Percentiles rank a stretch among this genome's conserved stretches.
Conservation (phyloP, 495 filamentous ascomycete genomes). For the Rhizodiscina lignyota region DNA sequence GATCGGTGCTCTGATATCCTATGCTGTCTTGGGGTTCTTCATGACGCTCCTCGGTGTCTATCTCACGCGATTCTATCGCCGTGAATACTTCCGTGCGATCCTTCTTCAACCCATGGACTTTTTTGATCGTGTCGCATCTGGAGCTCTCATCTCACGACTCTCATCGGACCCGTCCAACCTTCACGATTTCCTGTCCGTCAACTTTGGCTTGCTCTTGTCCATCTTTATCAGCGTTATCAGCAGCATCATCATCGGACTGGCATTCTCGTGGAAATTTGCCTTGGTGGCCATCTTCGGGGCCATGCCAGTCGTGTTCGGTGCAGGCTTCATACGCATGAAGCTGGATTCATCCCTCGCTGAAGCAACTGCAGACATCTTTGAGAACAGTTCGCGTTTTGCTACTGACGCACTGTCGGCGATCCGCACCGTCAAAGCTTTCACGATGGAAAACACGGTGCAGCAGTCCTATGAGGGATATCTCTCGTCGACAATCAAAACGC, state of each 20-base stretch:
- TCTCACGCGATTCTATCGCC: slow-evolving; percentile 24
- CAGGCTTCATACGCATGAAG: slow-evolving; percentile 24
- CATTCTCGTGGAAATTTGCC: slow-evolving; percentile 18
- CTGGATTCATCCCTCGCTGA: slow-evolving; percentile 23
- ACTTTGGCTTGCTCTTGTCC: slow-evolving; percentile 17
- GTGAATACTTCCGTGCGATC: slow-evolving; percentile 40
- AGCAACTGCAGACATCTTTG: slow-evolving; percentile 13
- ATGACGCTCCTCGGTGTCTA: slow-evolving; percentile 15
- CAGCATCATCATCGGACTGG: slow-evolving; percentile 14
- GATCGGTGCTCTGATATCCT: slow-evolving; percentile 27
- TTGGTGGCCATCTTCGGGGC: slow-evolving; percentile 18
- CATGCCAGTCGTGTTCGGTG: slow-evolving; percentile 13
- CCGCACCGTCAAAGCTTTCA: slow-evolving; percentile 35
- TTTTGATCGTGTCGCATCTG: slow-evolving; percentile 44
- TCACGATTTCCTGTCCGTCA: slow-evolving; percentile 16
- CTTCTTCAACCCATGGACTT: slow-evolving; percentile 42
- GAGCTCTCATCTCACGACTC: slow-evolving; percentile 41
- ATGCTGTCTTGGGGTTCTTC: slow-evolving; percentile 14
- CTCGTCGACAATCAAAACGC: no score
- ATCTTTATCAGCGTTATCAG: slow-evolving; percentile 17
- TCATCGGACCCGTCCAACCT: slow-evolving; percentile 31
- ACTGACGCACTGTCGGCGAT: slow-evolving; percentile 37
- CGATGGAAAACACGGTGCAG: slow-evolving; percentile 19
- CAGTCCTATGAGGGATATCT: no score
- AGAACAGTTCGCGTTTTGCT: slow-evolving; percentile 21